Base-by-base conservation (phyloP, 176 grass and related monocot species). In the Phragmites australis region DNA sequence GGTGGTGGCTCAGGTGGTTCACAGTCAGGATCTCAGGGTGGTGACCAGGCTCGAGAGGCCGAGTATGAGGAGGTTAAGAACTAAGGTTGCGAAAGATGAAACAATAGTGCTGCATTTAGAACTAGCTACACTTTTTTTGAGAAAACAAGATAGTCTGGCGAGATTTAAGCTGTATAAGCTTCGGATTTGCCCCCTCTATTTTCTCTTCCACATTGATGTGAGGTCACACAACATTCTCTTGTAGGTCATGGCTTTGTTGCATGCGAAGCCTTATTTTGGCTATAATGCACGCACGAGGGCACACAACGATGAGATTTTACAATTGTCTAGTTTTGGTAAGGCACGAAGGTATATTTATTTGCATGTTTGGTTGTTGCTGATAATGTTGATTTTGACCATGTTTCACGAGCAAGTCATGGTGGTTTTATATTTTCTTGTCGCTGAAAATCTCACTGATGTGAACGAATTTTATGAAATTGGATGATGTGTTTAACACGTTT, bases 1-100 rank as follows among this genome's bases (percentile, higher is more conserved):
- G 61, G 77, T 4, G 91, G 91, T 58, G 79, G 88, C 4, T 82
- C 82, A 3, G 74, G 92, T 34, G 80, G 76, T 8, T 83, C 86
- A 0, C 65, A 71, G 27, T 65, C 86, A 9, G 90, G 88, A 47
- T 30, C 82, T 65, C 74, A 82, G 43, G 78, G 85, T 13, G 91
- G 88, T 0, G 68, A 85, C 8, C 88, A 86, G 87, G 76, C 90
- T 6, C 75, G 80, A 2, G 90, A 93, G 47, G 90, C 90, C n/a
- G 90, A 93, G 62, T 93, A 93, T 1, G 90, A 93, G 62, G 87
- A 78, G 76, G 76, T 78, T 5, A 78, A 78, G 45, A 78, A 78
- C 60, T 78, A 45, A 78, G 14, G 21, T 41, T 40, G 39, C 8
- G 16, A 30, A 6, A 26, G 72, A n/a, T 2, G 9, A 19, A 56